phyloP scores from a whole-genome alignment of 2,329 filamentous ascomycete species.

The Alternaria sp. region DNA sequence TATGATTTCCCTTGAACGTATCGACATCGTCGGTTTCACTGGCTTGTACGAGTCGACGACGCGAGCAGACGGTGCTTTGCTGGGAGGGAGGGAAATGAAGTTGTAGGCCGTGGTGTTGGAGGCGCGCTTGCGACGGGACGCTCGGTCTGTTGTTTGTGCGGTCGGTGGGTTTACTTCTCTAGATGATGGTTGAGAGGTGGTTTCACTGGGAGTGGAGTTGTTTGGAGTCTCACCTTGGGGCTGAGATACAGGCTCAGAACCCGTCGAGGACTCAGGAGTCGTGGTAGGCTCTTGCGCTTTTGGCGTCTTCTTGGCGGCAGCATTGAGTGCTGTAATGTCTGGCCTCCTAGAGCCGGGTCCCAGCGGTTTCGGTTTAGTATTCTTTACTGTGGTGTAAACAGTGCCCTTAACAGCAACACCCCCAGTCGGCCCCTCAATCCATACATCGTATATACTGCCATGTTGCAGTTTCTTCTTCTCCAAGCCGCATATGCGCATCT shows the following conservation, averaged over 20 bases:
- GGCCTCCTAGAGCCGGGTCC: neutral
- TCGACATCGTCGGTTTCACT: conserved; percentile 2
- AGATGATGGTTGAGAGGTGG: neutral
- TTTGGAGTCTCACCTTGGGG: conserved; percentile 2
- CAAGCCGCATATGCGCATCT: conserved; percentile 72
- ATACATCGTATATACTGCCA: conserved; percentile 45
- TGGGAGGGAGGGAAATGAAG: conserved; percentile 2
- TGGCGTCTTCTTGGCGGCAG: neutral
- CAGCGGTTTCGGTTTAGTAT: no score
- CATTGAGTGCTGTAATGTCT: neutral
- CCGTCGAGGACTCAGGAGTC: neutral
- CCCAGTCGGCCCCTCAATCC: conserved; percentile 51
- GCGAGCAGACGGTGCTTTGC: neutral
- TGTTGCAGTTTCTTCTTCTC: conserved; percentile 42
- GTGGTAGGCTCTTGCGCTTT: neutral
- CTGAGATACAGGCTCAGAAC: neutral
- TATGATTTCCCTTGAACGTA: conserved; percentile 1
- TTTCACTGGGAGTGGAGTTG: neutral
- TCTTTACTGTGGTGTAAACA: conserved; percentile 21
- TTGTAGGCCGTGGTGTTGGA: neutral
- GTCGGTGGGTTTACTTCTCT: neutral
- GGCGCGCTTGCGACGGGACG: neutral
- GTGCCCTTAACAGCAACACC: conserved; percentile 55
- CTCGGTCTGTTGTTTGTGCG: neutral
- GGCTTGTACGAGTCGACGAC: neutral